A percentile compares a stretch with the other conserved stretches of the same genome.
Evolutionary conservation across 1,284 basidiomycete species (phyloP).

Genomic region (Inonotus hispidus): DNA sequence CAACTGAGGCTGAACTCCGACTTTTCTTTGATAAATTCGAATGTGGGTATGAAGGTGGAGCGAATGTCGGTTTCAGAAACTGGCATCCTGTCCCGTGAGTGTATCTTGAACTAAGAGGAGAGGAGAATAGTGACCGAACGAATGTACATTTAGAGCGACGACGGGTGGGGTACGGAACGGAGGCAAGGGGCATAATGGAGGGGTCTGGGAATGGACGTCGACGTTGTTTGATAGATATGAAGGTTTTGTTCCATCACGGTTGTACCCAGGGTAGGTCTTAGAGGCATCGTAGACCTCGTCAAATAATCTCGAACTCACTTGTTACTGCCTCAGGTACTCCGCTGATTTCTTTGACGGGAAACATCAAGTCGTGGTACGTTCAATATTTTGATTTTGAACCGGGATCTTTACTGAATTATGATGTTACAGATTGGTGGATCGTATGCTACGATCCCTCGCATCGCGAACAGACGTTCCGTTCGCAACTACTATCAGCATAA

Average conservation of each 20-base stretch:
- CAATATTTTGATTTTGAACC: not conserved
- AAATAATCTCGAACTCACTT: not conserved
- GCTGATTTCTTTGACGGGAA: slow-evolving; percentile 86
- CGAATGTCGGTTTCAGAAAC: slow-evolving; percentile 84
- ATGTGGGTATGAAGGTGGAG: slow-evolving; percentile 64
- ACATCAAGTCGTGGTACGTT: slow-evolving; percentile 78
- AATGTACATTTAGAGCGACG: slow-evolving; percentile 46
- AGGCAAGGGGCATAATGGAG: slow-evolving; percentile 79
- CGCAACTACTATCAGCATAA: slow-evolving; percentile 84
- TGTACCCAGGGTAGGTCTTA: slow-evolving; percentile 75
- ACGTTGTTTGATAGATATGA: slow-evolving; percentile 69
- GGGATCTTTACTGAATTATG: slow-evolving; percentile 1
- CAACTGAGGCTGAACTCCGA: slow-evolving; percentile 85
- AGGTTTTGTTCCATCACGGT: slow-evolving; percentile 67
- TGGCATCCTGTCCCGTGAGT: slow-evolving; percentile 92
- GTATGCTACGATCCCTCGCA: slow-evolving; percentile 81
- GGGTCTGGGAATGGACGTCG: slow-evolving; percentile 99
- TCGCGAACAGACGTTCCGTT: slow-evolving; percentile 70
- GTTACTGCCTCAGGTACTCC: slow-evolving; percentile 52
- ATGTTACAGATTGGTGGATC: slow-evolving; percentile 80
- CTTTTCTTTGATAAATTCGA: slow-evolving; percentile 70
- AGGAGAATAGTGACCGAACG: not conserved
- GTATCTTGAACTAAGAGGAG: not conserved
- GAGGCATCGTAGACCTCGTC: not conserved
- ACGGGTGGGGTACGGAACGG: slow-evolving; percentile 42